phyloP scores from a whole-genome alignment of 2,329 filamentous ascomycete species.

The Xylaria sp. region DNA sequence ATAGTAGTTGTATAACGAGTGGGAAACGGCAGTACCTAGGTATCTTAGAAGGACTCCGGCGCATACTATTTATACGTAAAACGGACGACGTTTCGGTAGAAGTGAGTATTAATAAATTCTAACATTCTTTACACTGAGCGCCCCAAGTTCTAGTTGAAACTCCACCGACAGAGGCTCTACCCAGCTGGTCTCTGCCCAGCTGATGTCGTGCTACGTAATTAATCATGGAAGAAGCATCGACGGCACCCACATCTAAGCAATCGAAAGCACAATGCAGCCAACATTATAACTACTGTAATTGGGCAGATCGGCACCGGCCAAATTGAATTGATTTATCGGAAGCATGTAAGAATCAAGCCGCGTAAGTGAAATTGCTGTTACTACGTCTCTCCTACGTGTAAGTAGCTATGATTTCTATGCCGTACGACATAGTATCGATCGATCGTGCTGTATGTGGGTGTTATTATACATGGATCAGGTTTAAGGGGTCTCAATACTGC shows the following conservation, averaged over 20 bases:
- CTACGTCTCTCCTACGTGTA: neutral
- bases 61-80: neutral
- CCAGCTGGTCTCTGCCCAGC: neutral
- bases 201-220: neutral
- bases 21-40: too few relatives aligned
- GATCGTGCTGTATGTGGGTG: neutral
- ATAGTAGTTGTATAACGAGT: neutral
- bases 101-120: neutral
- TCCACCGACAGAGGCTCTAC: neutral
- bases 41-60: neutral
- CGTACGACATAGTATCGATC: neutral
- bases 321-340: neutral
- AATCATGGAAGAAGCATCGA: neutral
- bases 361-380: neutral
- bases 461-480: neutral
- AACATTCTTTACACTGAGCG: neutral
- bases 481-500: neutral
- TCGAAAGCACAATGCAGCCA: neutral
- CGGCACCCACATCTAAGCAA: conserved; percentile 6
- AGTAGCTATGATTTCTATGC: neutral
- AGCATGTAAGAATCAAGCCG: neutral
- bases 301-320: neutral
- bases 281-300: neutral
- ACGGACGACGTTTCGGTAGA: neutral
- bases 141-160: neutral